Evolutionary conservation across 257 asterid genomes (phyloP), one percentile per base, ranked within the genome.

Genomic region (Nicotiana knightiana): DNA sequence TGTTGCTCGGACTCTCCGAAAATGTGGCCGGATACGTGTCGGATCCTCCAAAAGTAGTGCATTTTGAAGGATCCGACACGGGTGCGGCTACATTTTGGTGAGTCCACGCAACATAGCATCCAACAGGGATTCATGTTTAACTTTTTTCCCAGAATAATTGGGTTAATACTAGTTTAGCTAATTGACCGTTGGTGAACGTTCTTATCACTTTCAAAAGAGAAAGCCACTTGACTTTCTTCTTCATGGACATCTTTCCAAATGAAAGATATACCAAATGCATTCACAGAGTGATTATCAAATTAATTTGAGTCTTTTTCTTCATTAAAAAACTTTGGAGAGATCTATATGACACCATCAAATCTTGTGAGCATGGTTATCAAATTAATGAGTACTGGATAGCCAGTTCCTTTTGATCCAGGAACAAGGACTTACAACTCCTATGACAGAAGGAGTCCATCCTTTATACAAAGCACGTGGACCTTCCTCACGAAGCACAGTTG

Each of bases 401-500:
- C 79, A 48, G 61, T 28, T 73, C 62, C 62, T 73, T 21, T 48
- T 73, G 21, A 73, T 26, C 43, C 79, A 73, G 35, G 79, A 77
- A 59, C 53, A 26, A 76, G 84, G 81, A 89, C 99, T 92, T 89
- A 96, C 99, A 39, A 96, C 99, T 88, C 99, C 99, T 75, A 96
- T 96, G 73, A 96, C 98, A 81, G 98, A 96, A 80, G 99, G 98
- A 88, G 94, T 97, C 98, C 99, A 96, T 39, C 99, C 99, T 94
- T 90, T 96, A 85, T 96, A 94, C 84, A 94, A 85, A 81, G 95
- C 98, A 70, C 97, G 92, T 48, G 97, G 92, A 55, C 99, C 99
- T 92, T 96, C 99, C 90, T 94, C 95, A 8, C 99, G 98, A 77
- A 96, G 98, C 84, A 96, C 97, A 65, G 98, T 96, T 67, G 98